Evolutionary conservation across 169 alveolate genomes (phyloP).

Genomic region (Perkinsus chesapeaki): DNA sequence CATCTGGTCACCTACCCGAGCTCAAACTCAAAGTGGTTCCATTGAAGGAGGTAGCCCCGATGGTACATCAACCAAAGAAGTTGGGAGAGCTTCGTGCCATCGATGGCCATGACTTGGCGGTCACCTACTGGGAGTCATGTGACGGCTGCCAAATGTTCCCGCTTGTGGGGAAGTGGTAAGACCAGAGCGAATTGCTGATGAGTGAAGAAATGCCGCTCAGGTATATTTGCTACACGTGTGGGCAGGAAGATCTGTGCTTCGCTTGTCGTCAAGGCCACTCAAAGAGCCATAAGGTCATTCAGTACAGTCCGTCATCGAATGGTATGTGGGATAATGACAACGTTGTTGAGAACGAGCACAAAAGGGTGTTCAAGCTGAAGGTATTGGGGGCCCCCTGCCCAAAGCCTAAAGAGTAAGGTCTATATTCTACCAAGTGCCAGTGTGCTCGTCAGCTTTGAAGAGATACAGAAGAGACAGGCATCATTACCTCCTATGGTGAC

Average conservation of each 20-base stretch:
- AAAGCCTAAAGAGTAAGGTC: too few relatives aligned
- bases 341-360: background rate
- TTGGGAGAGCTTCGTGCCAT: background rate
- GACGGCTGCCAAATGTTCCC: background rate
- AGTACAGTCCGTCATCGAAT: background rate
- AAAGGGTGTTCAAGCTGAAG: background rate
- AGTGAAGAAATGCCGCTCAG: background rate
- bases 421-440: too few relatives aligned
- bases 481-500: background rate
- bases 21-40: background rate
- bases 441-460: background rate
- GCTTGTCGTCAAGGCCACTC: background rate
- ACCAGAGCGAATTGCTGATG: background rate
- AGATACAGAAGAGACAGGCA: background rate
- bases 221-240: background rate
- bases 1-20: background rate
- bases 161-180: background rate
- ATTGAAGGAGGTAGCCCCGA: background rate
- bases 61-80: background rate
- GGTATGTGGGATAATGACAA: background rate
- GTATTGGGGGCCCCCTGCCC: background rate
- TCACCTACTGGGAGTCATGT: background rate
- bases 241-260: background rate
- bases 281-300: background rate
- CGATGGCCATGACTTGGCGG: background rate